Conservation (phyloP, 2,329 filamentous ascomycete species). For the Ceratocystiopsis minuta region DNA sequence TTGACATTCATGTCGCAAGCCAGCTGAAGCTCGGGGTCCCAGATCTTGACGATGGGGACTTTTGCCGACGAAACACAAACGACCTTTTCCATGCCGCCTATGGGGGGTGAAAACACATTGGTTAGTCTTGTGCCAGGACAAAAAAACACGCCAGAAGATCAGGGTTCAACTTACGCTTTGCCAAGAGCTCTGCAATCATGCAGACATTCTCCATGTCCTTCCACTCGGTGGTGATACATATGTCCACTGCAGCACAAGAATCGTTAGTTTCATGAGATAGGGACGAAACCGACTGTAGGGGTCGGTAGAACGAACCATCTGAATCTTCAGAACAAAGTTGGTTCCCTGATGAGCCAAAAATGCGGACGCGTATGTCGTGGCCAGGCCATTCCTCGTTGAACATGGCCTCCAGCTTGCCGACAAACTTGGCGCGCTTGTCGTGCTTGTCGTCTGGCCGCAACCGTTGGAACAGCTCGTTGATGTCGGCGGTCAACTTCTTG, state of each 20-base stretch:
- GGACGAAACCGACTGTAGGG: background rate
- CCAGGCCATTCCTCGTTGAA: constrained; percentile 87
- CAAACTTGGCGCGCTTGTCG: constrained; percentile 52
- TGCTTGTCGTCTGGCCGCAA: constrained; percentile 70
- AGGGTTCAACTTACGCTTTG: constrained; percentile 47
- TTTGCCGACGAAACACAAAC: constrained; percentile 90
- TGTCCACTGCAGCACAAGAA: constrained; percentile 51
- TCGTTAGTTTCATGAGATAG: background rate
- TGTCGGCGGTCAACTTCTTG: constrained; percentile 57
- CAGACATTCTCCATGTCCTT: constrained; percentile 80
- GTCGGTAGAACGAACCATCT: constrained; percentile 49
- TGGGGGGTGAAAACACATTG: background rate
- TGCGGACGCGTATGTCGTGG: constrained; percentile 71
- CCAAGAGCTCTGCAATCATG: constrained; percentile 70
- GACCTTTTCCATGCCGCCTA: constrained; percentile 88
- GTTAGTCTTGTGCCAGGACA: background rate
- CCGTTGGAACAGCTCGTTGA: constrained; percentile 67
- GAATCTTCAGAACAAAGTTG: constrained; percentile 87
- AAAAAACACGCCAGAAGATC: background rate
- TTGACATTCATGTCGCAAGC: constrained; percentile 99
- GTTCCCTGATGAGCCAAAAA: constrained; percentile 98
- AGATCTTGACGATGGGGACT: constrained; percentile 96
- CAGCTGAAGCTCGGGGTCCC: constrained; percentile 80
- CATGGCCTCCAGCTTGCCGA: constrained; percentile 74
- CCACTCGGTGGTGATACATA: constrained; percentile 87